Percentiles rank a stretch among this genome's conserved stretches.
Conservation (phyloP, 371 early-diverging fungal species). For the Syncephalastrum monosporum region DNA sequence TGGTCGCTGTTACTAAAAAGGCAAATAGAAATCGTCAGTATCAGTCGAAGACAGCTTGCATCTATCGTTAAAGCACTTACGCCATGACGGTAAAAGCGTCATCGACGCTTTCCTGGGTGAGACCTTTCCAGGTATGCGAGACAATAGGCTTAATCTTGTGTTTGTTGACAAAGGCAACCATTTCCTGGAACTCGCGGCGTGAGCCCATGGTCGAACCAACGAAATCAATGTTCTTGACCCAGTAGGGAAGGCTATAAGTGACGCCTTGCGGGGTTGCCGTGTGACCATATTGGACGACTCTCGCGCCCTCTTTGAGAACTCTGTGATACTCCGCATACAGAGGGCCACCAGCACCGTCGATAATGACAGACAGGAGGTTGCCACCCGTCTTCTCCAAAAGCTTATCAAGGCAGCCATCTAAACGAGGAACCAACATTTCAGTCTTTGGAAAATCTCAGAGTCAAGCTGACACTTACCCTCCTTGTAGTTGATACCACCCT, state of each 20-base stretch:
- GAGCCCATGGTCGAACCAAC: slow-evolving; percentile 70
- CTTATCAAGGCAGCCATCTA: slow-evolving; percentile 52
- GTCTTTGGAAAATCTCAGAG: slow-evolving; percentile 37
- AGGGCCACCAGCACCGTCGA: slow-evolving; percentile 73
- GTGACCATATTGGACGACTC: slow-evolving; percentile 61
- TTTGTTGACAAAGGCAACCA: slow-evolving; percentile 59
- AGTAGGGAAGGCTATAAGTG: slow-evolving; percentile 45
- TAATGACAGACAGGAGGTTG: slow-evolving; percentile 48
- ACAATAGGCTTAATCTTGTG: slow-evolving; percentile 63
- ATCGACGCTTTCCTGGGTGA: slow-evolving; percentile 42
- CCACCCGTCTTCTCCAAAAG: slow-evolving; percentile 44
- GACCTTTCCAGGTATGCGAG: slow-evolving; percentile 53
- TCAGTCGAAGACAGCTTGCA: too few relatives aligned
- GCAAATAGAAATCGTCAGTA: too few relatives aligned
- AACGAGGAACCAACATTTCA: slow-evolving; percentile 41
- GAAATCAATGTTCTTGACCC: slow-evolving; percentile 58
- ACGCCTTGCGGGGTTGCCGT: slow-evolving; percentile 32
- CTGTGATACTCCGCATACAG: slow-evolving; percentile 35
- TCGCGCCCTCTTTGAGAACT: slow-evolving; percentile 55
- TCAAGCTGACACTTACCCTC: slow-evolving; percentile 36
- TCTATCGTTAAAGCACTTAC: slow-evolving; percentile 17
- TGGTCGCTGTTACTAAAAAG: slow-evolving; percentile 4
- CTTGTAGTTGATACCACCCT: slow-evolving; percentile 70
- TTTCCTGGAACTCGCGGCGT: slow-evolving; percentile 60
- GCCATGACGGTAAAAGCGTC: slow-evolving; percentile 57